These are phyloP conservation scores for Spergularia marina DNA, from an alignment of 148 eudicot genomes.

Conservation along the genomic window DNA sequence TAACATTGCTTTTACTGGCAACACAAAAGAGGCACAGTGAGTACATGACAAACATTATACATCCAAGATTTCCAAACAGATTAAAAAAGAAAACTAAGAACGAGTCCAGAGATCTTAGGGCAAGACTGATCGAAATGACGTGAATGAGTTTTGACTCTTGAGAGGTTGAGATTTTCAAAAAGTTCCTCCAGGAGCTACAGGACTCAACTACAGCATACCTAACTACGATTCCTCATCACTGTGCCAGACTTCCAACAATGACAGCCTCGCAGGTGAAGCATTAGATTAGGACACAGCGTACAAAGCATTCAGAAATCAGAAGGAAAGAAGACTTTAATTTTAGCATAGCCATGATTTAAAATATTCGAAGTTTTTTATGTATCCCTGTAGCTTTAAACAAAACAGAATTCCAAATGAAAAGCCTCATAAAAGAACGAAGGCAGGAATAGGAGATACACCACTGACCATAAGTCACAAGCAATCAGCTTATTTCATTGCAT, in stretches of 20 bases:
- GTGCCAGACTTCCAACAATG: not conserved
- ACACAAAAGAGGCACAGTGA: not conserved
- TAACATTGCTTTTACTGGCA: not conserved
- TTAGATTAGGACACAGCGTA: not conserved
- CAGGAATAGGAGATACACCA: not conserved
- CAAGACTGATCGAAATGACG: not conserved
- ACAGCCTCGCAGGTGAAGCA: not conserved
- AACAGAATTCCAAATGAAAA: not conserved
- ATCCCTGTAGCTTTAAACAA: not conserved
- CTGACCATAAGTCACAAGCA: not conserved
- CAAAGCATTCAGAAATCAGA: not conserved
- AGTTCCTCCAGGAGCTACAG: not conserved
- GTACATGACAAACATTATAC: not conserved
- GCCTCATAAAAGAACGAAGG: not conserved
- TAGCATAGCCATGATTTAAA: no score
- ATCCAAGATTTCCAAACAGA: not conserved
- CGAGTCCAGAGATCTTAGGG: not conserved
- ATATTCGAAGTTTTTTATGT: no score
- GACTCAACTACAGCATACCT: not conserved
- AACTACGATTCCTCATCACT: not conserved
- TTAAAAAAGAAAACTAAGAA: not conserved
- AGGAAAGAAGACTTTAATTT: not conserved
- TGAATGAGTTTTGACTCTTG: not conserved
- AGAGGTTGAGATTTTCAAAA: not conserved
- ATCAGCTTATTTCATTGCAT: not conserved